These are phyloP conservation scores for Escovopsis sp. DNA, from an alignment of 2,329 filamentous ascomycete genomes.

Conservation along the genomic window DNA sequence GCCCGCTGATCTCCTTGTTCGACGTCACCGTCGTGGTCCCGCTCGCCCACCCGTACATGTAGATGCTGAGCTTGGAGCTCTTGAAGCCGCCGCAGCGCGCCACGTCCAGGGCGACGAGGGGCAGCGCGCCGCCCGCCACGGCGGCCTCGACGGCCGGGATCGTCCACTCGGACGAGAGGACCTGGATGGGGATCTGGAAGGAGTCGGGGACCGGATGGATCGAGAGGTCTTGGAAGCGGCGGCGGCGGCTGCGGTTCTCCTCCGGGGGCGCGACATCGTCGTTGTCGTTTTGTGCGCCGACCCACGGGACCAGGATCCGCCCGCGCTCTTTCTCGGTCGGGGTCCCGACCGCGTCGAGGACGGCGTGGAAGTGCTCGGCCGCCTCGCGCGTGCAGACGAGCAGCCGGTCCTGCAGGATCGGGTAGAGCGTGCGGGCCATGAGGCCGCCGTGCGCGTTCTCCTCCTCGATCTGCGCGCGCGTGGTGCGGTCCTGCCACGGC, in stretches of 20 bases:
- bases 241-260: constrained; percentile 6
- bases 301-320: constrained; percentile 18
- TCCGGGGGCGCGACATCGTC: too few species aligned
- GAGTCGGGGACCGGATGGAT: constrained; percentile 16
- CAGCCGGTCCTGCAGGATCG: constrained; percentile 16
- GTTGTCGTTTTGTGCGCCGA: constrained; percentile 5
- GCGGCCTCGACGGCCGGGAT: constrained; percentile 12
- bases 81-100: constrained; percentile 18
- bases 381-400: constrained; percentile 25
- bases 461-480: constrained; percentile 20
- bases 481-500: constrained; percentile 20
- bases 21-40: constrained; percentile 23
- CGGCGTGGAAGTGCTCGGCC: constrained; percentile 24
- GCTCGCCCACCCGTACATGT: constrained; percentile 25
- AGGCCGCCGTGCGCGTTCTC: constrained; percentile 18
- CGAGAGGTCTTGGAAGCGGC: constrained; percentile 19
- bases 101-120: constrained; percentile 20
- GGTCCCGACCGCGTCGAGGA: constrained; percentile 23
- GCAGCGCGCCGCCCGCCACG: constrained; percentile 15
- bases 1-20: constrained; percentile 25
- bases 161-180: constrained; percentile 16
- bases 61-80: constrained; percentile 23
- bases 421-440: constrained; percentile 22
- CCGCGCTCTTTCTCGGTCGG: constrained; percentile 22
- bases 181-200: constrained; percentile 21